These are phyloP conservation scores for Apiospora marii DNA, from an alignment of 2,329 filamentous ascomycete genomes.

Conservation along the genomic window DNA sequence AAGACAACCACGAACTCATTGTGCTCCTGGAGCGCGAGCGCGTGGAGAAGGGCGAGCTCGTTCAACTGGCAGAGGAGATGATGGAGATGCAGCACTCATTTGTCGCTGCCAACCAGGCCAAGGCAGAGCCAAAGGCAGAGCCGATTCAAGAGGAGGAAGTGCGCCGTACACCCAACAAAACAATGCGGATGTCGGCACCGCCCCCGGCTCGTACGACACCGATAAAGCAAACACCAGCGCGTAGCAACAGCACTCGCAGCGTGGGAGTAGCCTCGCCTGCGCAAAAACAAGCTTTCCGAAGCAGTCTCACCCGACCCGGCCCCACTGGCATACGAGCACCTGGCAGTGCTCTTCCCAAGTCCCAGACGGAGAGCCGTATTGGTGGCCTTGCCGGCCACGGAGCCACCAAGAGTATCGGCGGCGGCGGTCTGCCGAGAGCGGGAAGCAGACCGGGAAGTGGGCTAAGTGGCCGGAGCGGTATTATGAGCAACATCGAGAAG, in stretches of 20 bases:
- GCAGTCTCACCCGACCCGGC: conserved; percentile 22
- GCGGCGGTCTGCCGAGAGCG: conserved; percentile 57
- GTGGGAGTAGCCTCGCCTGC: conserved; percentile 1
- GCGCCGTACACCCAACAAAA: conserved; percentile 32
- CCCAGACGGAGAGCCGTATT: conserved; percentile 56
- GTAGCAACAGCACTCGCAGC: conserved; percentile 6
- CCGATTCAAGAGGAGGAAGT: conserved; percentile 28
- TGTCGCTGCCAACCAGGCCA: conserved; percentile 40
- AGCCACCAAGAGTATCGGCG: conserved; percentile 51
- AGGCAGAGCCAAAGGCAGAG: conserved; percentile 32
- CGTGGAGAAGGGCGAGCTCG: conserved; percentile 84
- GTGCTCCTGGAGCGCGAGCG: conserved; percentile 75
- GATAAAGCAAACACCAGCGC: neutral
- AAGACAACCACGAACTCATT: conserved; percentile 72
- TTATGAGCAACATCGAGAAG: conserved; percentile 86
- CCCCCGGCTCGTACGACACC: conserved; percentile 33
- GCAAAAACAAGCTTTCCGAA: conserved; percentile 23
- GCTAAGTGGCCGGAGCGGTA: conserved; percentile 66
- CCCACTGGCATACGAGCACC: conserved; percentile 68
- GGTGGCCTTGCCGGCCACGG: conserved; percentile 51
- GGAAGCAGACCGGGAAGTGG: conserved; percentile 57
- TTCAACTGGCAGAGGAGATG: conserved; percentile 84
- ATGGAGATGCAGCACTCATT: conserved; percentile 70
- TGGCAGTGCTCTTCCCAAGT: conserved; percentile 49
- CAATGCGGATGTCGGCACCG: conserved; percentile 30